Evolutionary conservation across 108 stramenopile genomes (phyloP).

Genomic region (Cyclotella distinguenda): DNA sequence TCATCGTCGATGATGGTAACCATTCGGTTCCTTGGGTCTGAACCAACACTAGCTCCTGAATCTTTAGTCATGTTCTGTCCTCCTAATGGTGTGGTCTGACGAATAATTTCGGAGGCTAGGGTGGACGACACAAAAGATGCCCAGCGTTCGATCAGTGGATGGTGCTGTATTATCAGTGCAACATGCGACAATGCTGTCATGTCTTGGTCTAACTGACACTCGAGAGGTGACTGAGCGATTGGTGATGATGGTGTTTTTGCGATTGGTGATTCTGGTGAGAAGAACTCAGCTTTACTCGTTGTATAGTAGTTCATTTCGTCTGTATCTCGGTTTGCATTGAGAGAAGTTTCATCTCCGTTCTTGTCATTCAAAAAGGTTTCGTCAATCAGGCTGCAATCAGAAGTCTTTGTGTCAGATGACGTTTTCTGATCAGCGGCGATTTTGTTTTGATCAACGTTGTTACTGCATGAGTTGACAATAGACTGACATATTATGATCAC

Average conservation of each 20-base stretch:
- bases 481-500: constrained; percentile 95
- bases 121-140: constrained; percentile 67
- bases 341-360: constrained; percentile 11
- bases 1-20: constrained; percentile 46
- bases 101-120: constrained; percentile 73
- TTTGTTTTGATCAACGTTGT: neutral
- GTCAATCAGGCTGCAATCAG: no score
- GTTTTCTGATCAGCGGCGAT: neutral
- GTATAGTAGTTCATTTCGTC: no score
- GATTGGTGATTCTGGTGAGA: constrained; percentile 13
- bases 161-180: constrained; percentile 22
- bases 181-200: constrained; percentile 44
- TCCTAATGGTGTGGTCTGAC: constrained; percentile 86
- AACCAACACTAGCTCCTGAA: constrained; percentile 33
- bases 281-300: neutral
- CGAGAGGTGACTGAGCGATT: constrained; percentile 11
- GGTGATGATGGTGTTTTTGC: constrained; percentile 9
- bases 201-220: constrained; percentile 4
- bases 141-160: constrained; percentile 70
- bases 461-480: constrained; percentile 78
- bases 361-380: no score
- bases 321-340: constrained; percentile 7
- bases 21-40: constrained; percentile 46
- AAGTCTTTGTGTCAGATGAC: no score
- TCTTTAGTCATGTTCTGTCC: constrained; percentile 44